Evolutionary conservation across 1,284 basidiomycete genomes (phyloP).

Genomic region (Mycosarcoma maydis): DNA sequence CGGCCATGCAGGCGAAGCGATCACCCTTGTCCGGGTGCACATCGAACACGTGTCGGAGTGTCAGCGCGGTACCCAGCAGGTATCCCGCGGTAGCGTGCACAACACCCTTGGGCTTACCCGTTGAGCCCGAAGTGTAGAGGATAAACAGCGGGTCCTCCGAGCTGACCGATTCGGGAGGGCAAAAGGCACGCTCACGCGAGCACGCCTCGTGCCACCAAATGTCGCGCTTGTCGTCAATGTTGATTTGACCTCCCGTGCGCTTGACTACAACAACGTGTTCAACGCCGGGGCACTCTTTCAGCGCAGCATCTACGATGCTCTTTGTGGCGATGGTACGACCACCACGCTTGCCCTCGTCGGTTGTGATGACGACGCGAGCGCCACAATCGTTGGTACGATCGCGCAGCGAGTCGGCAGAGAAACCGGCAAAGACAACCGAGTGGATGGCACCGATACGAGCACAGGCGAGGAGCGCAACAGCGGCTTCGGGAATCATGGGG

Average conservation of each 20-base stretch:
- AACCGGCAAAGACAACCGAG: constrained; percentile 98
- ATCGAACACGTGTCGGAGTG: constrained; percentile 97
- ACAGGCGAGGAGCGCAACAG: constrained; percentile 94
- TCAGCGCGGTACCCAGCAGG: constrained; percentile 85
- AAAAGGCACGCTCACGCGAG: constrained; percentile 84
- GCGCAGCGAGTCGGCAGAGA: constrained; percentile 93
- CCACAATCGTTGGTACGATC: constrained; percentile 92
- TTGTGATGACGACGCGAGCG: constrained; percentile 89
- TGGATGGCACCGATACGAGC: constrained; percentile 96
- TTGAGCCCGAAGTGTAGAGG: constrained; percentile 92
- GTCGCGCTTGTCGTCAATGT: constrained; percentile 87
- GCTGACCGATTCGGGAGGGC: constrained; percentile 85
- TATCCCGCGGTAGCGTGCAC: constrained; percentile 95
- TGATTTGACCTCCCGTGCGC: constrained; percentile 83
- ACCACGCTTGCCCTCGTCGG: constrained; percentile 92
- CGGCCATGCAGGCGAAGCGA: constrained; percentile 95
- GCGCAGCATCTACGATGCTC: constrained; percentile 87
- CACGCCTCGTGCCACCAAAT: constrained; percentile 96
- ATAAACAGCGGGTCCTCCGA: constrained; percentile 97
- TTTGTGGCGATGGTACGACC: constrained; percentile 97
- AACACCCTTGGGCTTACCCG: constrained; percentile 96
- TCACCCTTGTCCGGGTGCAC: constrained; percentile 76
- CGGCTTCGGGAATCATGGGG: constrained; percentile 74
- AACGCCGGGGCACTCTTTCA: constrained; percentile 84
- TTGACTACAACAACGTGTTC: constrained; percentile 90